Conservation (phyloP, 164 flowering plant genomes). For the Stephania cephalantha region DNA sequence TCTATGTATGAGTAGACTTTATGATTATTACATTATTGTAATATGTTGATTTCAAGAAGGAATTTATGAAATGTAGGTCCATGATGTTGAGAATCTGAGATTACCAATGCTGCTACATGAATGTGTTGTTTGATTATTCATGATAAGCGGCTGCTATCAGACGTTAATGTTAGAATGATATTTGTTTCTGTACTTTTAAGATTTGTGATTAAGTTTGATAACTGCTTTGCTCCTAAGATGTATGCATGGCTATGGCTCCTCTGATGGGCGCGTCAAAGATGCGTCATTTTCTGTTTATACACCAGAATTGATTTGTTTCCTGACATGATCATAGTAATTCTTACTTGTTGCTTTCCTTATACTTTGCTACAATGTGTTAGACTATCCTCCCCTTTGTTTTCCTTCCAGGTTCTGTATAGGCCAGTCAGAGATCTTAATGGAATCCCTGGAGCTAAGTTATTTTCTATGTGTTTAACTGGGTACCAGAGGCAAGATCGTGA, state of each 20-base stretch:
- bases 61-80: not conserved
- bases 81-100: not conserved
- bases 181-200: too few species aligned
- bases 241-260: not conserved
- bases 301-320: not conserved
- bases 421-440: constrained; percentile 78
- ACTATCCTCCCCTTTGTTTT: not conserved
- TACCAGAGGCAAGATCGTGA: constrained; percentile 81
- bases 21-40: too few species aligned
- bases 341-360: not conserved
- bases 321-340: not conserved
- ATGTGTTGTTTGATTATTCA: too few species aligned
- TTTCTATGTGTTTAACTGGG: constrained; percentile 82
- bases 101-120: not conserved
- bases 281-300: not conserved
- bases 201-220: too few species aligned
- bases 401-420: constrained; percentile 59
- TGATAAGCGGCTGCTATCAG: too few species aligned
- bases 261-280: not conserved
- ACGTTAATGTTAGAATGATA: too few species aligned
- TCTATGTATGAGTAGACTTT: not conserved
- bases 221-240: too few species aligned
- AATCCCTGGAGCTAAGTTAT: constrained; percentile 60
- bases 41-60: not conserved
- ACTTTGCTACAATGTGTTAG: too few species aligned